Conservation (phyloP, 495 filamentous ascomycete species). For the Aspergillus cavernicola region DNA sequence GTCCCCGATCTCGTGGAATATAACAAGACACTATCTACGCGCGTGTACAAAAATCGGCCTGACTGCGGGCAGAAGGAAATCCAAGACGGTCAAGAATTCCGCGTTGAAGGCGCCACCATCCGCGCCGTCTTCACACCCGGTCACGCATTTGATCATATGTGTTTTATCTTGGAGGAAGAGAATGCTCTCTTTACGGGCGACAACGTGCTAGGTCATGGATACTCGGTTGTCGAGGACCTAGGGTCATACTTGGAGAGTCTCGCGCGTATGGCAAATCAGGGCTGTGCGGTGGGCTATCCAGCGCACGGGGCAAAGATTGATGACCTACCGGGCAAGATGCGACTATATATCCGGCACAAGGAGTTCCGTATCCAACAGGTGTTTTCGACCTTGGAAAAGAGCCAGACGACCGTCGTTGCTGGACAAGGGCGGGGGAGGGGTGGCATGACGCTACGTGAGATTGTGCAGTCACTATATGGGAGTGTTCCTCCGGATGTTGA, state of each 20-base stretch:
- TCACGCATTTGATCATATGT: slow-evolving; percentile 45
- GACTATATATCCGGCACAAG: slow-evolving; percentile 30
- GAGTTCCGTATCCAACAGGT: slow-evolving; percentile 33
- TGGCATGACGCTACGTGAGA: slow-evolving; percentile 32
- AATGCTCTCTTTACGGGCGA: slow-evolving; percentile 84
- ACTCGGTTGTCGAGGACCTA: slow-evolving; percentile 8
- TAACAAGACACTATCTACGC: slow-evolving; percentile 38
- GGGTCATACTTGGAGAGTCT: slow-evolving; percentile 10
- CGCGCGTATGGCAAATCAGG: not conserved
- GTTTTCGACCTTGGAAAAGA: slow-evolving; percentile 22
- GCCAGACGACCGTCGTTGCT: not conserved
- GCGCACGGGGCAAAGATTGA: slow-evolving; percentile 11
- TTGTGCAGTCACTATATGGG: slow-evolving; percentile 39
- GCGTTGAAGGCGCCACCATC: slow-evolving; percentile 38
- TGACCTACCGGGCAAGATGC: slow-evolving; percentile 33
- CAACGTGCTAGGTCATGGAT: slow-evolving; percentile 50
- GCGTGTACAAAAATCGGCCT: slow-evolving; percentile 46
- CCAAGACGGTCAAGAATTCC: slow-evolving; percentile 36
- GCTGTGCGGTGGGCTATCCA: slow-evolving; percentile 3
- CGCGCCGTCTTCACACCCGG: slow-evolving; percentile 39
- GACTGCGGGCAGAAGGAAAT: slow-evolving; percentile 42
- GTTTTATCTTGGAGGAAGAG: slow-evolving; percentile 51
- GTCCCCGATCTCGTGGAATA: slow-evolving; percentile 55
- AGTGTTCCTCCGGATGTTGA: slow-evolving; percentile 22
- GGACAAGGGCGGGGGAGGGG: slow-evolving; percentile 8